Percentiles rank a stretch among this genome's conserved stretches.
phyloP scores from a whole-genome alignment of 495 filamentous ascomycete species.

The Aspergillus nidulans region DNA sequence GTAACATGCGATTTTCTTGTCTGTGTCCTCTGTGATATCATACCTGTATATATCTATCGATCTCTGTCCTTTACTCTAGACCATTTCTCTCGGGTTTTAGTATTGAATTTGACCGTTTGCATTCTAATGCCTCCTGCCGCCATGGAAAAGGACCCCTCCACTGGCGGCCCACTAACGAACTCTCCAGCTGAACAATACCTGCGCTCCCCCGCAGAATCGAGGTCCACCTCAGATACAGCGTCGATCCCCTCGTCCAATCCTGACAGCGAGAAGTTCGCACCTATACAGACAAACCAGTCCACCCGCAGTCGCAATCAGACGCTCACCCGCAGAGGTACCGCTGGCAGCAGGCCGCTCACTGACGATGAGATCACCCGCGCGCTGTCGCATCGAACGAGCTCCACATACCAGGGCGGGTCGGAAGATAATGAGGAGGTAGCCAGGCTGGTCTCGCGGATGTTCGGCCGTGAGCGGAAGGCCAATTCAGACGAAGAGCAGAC shows the following conservation, averaged over 20 bases:
- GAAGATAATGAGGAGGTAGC: slow-evolving; percentile 53
- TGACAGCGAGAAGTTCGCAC: background rate
- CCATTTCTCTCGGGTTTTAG: background rate
- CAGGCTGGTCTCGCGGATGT: slow-evolving; percentile 60
- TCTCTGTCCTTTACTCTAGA: background rate
- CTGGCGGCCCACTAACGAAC: background rate
- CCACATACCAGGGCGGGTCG: slow-evolving; percentile 33
- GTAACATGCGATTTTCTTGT: no score
- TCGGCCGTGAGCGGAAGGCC: slow-evolving; percentile 54
- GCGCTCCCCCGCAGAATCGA: background rate
- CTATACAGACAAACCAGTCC: slow-evolving; percentile 6
- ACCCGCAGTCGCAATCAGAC: background rate
- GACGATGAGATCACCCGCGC: slow-evolving; percentile 49
- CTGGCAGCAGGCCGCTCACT: slow-evolving; percentile 17
- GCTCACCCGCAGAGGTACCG: background rate
- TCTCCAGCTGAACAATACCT: slow-evolving; percentile 1
- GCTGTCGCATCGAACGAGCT: slow-evolving; percentile 46
- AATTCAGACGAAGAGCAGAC: slow-evolving; percentile 64
- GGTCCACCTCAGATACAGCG: background rate
- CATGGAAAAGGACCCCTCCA: slow-evolving; percentile 5
- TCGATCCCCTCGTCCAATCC: background rate
- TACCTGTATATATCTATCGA: background rate
- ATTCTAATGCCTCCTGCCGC: background rate
- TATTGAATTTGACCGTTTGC: background rate
- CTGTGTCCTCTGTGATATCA: background rate